These are phyloP conservation scores for Erodium chrysanthum DNA, from an alignment of 441 rosid species.

Conservation along the genomic window DNA sequence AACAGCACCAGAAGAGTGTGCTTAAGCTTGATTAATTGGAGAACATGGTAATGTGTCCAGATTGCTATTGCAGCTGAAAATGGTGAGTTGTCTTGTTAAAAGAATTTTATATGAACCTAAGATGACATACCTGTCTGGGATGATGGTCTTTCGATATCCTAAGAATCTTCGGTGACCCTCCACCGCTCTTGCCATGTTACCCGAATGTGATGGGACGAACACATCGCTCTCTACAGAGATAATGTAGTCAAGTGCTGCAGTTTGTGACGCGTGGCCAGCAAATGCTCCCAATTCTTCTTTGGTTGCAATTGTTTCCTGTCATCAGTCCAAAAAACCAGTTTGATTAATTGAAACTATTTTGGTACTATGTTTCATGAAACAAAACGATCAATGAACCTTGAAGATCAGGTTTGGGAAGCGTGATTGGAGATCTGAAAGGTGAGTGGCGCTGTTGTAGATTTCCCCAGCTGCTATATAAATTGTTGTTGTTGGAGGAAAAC, in stretches of 20 bases:
- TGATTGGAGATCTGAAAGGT: conserved; percentile 50
- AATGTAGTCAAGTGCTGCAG: conserved; percentile 87
- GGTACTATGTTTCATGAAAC: neutral
- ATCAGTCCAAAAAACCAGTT: conserved; percentile 15
- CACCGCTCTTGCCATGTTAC: conserved; percentile 95
- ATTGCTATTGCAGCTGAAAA: too few species aligned
- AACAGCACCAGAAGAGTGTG: too few species aligned
- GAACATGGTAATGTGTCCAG: too few species aligned
- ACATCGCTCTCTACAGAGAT: conserved; percentile 78
- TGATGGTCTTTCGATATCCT: conserved; percentile 73
- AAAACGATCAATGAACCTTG: conserved; percentile 45
- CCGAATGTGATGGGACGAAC: conserved; percentile 79
- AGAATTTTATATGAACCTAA: neutral
- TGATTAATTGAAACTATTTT: too few species aligned
- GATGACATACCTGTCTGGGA: conserved; percentile 60
- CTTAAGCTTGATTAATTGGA: too few species aligned
- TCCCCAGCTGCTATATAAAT: conserved; percentile 30
- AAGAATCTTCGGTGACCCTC: conserved; percentile 96
- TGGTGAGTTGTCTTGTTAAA: too few species aligned
- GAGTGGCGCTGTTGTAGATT: conserved; percentile 56
- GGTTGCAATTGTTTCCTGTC: conserved; percentile 61
- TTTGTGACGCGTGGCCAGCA: conserved; percentile 63
- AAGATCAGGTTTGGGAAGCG: conserved; percentile 66
- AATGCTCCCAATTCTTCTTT: conserved; percentile 49
- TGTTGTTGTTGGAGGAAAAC: conserved; percentile 57